Conservation (phyloP, 1,284 basidiomycete genomes). For the Pyrrhoderma lamaoense region DNA sequence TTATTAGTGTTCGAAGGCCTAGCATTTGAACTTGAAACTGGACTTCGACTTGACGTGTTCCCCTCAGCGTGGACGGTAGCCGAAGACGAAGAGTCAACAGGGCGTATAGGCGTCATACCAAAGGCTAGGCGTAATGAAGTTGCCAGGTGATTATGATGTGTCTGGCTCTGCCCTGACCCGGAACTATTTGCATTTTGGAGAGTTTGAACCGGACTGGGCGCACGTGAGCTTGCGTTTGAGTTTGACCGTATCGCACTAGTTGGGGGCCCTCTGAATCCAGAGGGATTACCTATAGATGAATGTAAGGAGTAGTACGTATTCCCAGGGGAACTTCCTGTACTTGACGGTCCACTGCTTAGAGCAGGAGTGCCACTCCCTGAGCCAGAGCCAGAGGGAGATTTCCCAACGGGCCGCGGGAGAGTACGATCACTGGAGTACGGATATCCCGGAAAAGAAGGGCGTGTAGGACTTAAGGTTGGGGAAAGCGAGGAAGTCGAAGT, state of each 20-base stretch:
- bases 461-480: constrained; percentile 14
- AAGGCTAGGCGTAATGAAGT: constrained; percentile 79
- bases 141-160: constrained; percentile 58
- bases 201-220: constrained; percentile 38
- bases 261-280: constrained; percentile 15
- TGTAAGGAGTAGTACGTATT: constrained; percentile 11
- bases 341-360: constrained; percentile 17
- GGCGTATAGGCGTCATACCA: constrained; percentile 80
- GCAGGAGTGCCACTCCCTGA: constrained; percentile 14
- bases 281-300: neutral
- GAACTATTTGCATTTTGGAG: neutral
- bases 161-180: constrained; percentile 18
- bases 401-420: constrained; percentile 17
- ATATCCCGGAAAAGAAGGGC: constrained; percentile 21
- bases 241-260: constrained; percentile 28
- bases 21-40: neutral
- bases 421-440: constrained; percentile 30
- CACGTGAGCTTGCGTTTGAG: constrained; percentile 37
- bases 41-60: neutral
- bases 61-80: neutral
- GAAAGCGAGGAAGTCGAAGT: neutral
- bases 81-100: constrained; percentile 25
- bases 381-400: constrained; percentile 3
- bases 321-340: constrained; percentile 18
- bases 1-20: neutral